phyloP scores from a whole-genome alignment of 495 filamentous ascomycete species.

The Neurospora sp. region DNA sequence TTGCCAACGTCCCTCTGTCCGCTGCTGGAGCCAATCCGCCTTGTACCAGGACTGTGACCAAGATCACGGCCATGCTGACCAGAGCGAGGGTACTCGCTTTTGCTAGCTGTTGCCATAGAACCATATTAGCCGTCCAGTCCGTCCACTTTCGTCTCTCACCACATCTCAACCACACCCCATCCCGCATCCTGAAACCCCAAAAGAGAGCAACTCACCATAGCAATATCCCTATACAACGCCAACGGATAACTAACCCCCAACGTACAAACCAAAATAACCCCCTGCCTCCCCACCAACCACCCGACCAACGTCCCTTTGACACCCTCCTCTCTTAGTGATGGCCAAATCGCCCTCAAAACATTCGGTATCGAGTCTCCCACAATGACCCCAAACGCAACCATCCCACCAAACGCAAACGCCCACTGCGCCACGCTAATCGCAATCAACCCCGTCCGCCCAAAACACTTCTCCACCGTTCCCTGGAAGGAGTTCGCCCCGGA shows the following conservation, averaged over 20 bases:
- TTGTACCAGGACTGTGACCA: constrained; percentile 82
- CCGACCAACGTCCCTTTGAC: constrained; percentile 73
- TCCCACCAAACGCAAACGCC: constrained; percentile 97
- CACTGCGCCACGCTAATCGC: constrained; percentile 90
- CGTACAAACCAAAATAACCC: constrained; percentile 76
- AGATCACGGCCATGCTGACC: constrained; percentile 81
- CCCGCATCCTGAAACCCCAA: too few species aligned
- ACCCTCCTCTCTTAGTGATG: constrained; percentile 56
- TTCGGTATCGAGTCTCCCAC: constrained; percentile 92
- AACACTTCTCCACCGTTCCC: constrained; percentile 88
- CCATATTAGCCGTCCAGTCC: not conserved
- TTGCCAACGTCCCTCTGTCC: constrained; percentile 56
- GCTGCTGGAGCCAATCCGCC: constrained; percentile 60
- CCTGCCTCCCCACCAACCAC: constrained; percentile 68
- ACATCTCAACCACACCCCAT: not conserved
- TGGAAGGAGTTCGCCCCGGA: constrained; percentile 89
- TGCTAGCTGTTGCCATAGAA: constrained; percentile 51
- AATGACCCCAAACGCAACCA: constrained; percentile 97
- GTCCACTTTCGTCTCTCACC: not conserved
- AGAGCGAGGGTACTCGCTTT: constrained; percentile 90
- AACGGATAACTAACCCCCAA: constrained; percentile 83
- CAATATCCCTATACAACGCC: constrained; percentile 90
- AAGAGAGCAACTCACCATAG: constrained; percentile 53
- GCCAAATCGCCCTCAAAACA: constrained; percentile 74
- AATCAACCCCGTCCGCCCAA: constrained; percentile 74